phyloP scores from a whole-genome alignment of 352 stramenopile genomes.

The Globisporangium iwayamae region DNA sequence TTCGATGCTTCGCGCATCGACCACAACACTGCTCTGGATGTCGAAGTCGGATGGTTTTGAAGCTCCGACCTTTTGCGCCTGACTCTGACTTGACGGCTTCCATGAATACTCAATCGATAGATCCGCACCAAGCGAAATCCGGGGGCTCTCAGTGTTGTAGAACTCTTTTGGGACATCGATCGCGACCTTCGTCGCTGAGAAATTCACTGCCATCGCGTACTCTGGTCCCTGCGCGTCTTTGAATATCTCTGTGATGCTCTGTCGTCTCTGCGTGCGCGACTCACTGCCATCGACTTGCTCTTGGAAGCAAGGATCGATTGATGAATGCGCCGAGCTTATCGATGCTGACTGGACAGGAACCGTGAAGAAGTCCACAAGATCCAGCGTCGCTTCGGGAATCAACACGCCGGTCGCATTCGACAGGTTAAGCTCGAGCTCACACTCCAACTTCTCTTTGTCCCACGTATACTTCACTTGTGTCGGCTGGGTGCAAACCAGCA shows the following conservation, averaged over 20 bases:
- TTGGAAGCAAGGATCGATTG: background rate
- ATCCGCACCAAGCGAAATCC: slow-evolving; percentile 53
- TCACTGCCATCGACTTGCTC: background rate
- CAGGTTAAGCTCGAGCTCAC: slow-evolving; percentile 48
- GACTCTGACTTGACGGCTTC: slow-evolving; percentile 27
- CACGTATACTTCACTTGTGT: slow-evolving; percentile 57
- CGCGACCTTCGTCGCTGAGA: slow-evolving; percentile 44
- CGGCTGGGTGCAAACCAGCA: slow-evolving; percentile 42
- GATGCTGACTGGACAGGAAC: slow-evolving; percentile 25
- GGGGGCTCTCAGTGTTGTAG: slow-evolving; percentile 32
- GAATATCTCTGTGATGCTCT: slow-evolving; percentile 57
- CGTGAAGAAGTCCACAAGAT: slow-evolving; percentile 51
- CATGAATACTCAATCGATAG: slow-evolving; percentile 52
- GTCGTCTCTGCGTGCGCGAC: slow-evolving; percentile 19
- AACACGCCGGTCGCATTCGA: slow-evolving; percentile 52
- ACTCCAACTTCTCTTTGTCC: slow-evolving; percentile 36
- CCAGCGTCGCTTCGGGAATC: slow-evolving; percentile 42
- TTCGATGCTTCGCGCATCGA: slow-evolving; percentile 62
- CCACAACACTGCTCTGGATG: slow-evolving; percentile 65
- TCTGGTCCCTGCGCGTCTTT: slow-evolving; percentile 36
- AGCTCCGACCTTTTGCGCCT: slow-evolving; percentile 14
- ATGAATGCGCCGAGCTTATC: background rate
- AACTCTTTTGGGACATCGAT: slow-evolving; percentile 57
- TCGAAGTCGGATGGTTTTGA: slow-evolving; percentile 35
- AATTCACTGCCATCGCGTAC: slow-evolving; percentile 42